Evolutionary conservation across 2,329 filamentous ascomycete genomes (phyloP).

Genomic region (Anthostomella pinea): DNA sequence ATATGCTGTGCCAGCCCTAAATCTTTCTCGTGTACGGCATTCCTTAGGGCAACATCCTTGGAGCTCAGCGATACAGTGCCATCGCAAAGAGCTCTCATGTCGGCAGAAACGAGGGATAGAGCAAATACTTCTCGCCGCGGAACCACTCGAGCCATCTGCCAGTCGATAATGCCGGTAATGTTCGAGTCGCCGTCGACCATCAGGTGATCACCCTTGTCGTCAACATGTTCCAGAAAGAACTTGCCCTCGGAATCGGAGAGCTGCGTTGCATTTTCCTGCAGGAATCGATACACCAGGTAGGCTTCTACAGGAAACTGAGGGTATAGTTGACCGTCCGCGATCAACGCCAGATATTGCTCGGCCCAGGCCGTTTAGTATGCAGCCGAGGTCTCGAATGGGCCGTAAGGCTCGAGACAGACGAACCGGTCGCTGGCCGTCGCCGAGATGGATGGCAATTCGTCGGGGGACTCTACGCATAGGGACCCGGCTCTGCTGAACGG

Average conservation of each 20-base stretch:
- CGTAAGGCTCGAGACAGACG: constrained; percentile 20
- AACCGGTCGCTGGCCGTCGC: constrained; percentile 30
- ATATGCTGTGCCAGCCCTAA: constrained; percentile 8
- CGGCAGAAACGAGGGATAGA: constrained; percentile 15
- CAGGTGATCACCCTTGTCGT: constrained; percentile 42
- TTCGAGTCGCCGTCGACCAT: constrained; percentile 36
- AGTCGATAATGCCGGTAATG: constrained; percentile 40
- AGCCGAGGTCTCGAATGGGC: constrained; percentile 17
- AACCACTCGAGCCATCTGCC: constrained; percentile 35
- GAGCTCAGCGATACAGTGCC: constrained; percentile 11
- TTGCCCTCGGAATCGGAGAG: constrained; percentile 15
- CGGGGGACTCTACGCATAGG: constrained; percentile 12
- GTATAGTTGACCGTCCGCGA: constrained; percentile 32
- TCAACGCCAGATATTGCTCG: constrained; percentile 25
- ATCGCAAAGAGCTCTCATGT: constrained; percentile 15
- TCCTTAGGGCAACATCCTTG: constrained; percentile 10
- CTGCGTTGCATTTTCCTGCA: constrained; percentile 29
- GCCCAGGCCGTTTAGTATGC: constrained; percentile 23
- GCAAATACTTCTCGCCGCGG: constrained; percentile 15
- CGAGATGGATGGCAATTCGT: constrained; percentile 15
- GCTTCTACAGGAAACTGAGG: constrained; percentile 22
- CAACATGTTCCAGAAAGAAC: constrained; percentile 37
- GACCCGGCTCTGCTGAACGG: constrained; percentile 26
- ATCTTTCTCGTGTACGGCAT: constrained; percentile 5
- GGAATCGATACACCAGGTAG: constrained; percentile 39